Conservation (phyloP, 2,329 filamentous ascomycete species). For the Epichloe gansuensis region DNA sequence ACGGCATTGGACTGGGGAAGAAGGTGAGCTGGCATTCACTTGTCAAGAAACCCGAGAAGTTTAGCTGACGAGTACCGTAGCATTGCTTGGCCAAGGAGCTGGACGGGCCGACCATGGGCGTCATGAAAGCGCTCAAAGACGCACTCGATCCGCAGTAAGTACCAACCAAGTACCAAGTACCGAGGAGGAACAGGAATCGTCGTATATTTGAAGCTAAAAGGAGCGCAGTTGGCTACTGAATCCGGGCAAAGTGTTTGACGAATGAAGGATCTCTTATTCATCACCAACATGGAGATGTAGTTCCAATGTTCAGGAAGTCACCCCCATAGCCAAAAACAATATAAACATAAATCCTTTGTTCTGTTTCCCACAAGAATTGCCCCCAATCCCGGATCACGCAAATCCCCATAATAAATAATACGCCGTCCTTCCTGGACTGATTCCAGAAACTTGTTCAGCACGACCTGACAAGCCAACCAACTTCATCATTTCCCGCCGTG, state of each 20-base stretch:
- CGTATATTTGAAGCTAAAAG: background rate
- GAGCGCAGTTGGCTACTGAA: slow-evolving; percentile 48
- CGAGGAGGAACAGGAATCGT: too few relatives aligned
- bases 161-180: background rate
- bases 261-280: background rate
- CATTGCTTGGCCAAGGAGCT: slow-evolving; percentile 50
- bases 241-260: slow-evolving; percentile 57
- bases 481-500: background rate
- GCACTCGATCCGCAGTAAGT: slow-evolving; percentile 44
- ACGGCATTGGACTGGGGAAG: slow-evolving; percentile 60
- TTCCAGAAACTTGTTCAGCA: background rate
- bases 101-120: slow-evolving; percentile 47
- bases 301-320: too few relatives aligned
- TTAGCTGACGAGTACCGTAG: slow-evolving; percentile 7
- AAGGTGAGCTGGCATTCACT: slow-evolving; percentile 38
- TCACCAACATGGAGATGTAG: too few relatives aligned
- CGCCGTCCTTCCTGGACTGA: background rate
- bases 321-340: too few relatives aligned
- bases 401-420: background rate
- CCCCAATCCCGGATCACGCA: background rate
- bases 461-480: background rate
- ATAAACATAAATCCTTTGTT: too few relatives aligned
- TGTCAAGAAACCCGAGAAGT: background rate
- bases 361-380: background rate
- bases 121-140: slow-evolving; percentile 54